Conservation (phyloP, 768 basidiomycete species). For the Serendipita sp. region DNA sequence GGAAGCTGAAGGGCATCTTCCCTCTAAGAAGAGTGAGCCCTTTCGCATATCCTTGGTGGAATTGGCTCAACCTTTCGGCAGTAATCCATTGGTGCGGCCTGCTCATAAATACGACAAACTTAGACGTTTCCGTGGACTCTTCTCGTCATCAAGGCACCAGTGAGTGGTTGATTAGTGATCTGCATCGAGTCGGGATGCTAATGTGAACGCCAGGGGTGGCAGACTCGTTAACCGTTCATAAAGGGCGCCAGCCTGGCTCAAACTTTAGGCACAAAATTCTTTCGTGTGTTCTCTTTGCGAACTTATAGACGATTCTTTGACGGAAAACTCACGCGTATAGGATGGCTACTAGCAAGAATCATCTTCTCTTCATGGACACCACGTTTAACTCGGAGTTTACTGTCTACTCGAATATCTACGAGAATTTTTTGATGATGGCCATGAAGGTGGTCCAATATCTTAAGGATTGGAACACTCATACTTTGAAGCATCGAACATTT, state of each 20-base stretch:
- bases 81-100: constrained; percentile 93
- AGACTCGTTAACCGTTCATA: constrained; percentile 56
- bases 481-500: constrained; percentile 22
- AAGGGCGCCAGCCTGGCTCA: constrained; percentile 45
- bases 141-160: constrained; percentile 45
- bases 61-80: constrained; percentile 16
- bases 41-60: too few species aligned
- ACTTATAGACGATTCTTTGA: not conserved
- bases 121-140: constrained; percentile 72
- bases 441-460: constrained; percentile 82
- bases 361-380: constrained; percentile 67
- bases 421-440: constrained; percentile 63
- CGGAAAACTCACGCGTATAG: constrained; percentile 23
- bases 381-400: constrained; percentile 42
- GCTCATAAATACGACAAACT: constrained; percentile 52
- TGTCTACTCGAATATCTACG: constrained; percentile 72
- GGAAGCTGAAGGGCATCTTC: not conserved
- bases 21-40: not conserved
- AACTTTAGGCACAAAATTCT: constrained; percentile 59
- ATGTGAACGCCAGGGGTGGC: constrained; percentile 30
- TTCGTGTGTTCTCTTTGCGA: constrained; percentile 30
- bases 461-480: constrained; percentile 18
- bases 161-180: constrained; percentile 19
- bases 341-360: constrained; percentile 53
- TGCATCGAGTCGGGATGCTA: not conserved